phyloP scores from a whole-genome alignment of 2,329 filamentous ascomycete genomes.

The Moelleriella libera region DNA sequence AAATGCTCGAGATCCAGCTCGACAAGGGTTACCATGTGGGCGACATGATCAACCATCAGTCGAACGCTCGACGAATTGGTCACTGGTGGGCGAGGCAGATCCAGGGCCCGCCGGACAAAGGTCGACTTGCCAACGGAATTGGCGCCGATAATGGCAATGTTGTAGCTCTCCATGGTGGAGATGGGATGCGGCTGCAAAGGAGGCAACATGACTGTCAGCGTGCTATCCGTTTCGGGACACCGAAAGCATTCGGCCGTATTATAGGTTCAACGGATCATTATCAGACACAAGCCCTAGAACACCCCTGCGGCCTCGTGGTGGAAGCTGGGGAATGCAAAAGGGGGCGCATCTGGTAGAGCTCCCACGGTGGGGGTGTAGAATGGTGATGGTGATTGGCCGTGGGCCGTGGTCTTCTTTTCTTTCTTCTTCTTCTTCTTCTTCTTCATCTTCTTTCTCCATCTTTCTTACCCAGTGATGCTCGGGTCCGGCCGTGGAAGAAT shows the following conservation, averaged over 20 bases:
- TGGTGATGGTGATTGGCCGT: not conserved
- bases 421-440: too few species aligned
- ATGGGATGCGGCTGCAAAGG: conserved; percentile 13
- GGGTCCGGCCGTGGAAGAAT: conserved; percentile 29
- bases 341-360: conserved; percentile 1
- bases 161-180: conserved; percentile 41
- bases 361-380: not conserved
- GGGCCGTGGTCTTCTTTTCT: too few species aligned
- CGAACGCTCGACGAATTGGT: conserved; percentile 41
- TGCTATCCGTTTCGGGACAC: conserved; percentile 1
- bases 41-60: conserved; percentile 42
- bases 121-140: conserved; percentile 54
- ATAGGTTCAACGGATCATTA: not conserved
- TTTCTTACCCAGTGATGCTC: conserved; percentile 21
- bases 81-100: conserved; percentile 36
- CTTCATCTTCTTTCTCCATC: too few species aligned
- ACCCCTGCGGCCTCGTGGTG: conserved; percentile 2
- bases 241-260: not conserved
- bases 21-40: conserved; percentile 45
- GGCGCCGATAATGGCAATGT: conserved; percentile 53
- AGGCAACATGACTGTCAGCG: conserved; percentile 4
- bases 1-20: conserved; percentile 54
- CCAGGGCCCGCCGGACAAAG: conserved; percentile 50
- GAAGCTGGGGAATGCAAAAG: conserved; percentile 1
- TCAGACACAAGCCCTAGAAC: not conserved